Percentiles rank a stretch among this genome's conserved stretches.
Evolutionary conservation across 2,329 filamentous ascomycete species (phyloP).

Genomic region (Hortaea werneckii): DNA sequence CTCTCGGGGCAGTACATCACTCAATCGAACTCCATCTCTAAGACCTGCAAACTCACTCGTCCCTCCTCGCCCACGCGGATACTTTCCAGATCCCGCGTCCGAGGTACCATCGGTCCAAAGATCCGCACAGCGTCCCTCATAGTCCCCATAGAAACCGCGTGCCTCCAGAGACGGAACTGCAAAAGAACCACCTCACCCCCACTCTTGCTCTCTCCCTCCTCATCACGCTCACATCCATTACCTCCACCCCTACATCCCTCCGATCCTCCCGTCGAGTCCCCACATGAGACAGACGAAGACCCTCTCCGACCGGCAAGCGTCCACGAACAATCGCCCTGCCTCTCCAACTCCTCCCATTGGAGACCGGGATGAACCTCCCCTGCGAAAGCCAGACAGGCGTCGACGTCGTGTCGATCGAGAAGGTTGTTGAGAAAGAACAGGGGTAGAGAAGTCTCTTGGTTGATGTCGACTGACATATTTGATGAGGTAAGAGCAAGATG

Average conservation of each 20-base stretch:
- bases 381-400: neutral
- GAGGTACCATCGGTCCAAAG: neutral
- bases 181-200: neutral
- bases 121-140: neutral
- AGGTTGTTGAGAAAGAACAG: conserved; percentile 3
- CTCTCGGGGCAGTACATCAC: too few relatives aligned
- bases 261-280: too few relatives aligned
- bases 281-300: too few relatives aligned
- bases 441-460: neutral
- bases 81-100: neutral
- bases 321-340: conserved; percentile 5
- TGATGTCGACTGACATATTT: neutral
- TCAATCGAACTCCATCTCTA: neutral
- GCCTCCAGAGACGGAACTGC: conserved; percentile 3
- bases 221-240: neutral
- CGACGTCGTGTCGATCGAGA: neutral
- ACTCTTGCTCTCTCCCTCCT: neutral
- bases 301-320: neutral
- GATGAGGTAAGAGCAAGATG: too few relatives aligned
- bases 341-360: neutral
- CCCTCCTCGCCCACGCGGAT: neutral
- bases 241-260: neutral
- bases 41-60: neutral
- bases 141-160: conserved; percentile 1
- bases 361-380: neutral